Base-by-base conservation (phyloP, 352 stramenopile species). In the Phytophthora agathidicida region DNA sequence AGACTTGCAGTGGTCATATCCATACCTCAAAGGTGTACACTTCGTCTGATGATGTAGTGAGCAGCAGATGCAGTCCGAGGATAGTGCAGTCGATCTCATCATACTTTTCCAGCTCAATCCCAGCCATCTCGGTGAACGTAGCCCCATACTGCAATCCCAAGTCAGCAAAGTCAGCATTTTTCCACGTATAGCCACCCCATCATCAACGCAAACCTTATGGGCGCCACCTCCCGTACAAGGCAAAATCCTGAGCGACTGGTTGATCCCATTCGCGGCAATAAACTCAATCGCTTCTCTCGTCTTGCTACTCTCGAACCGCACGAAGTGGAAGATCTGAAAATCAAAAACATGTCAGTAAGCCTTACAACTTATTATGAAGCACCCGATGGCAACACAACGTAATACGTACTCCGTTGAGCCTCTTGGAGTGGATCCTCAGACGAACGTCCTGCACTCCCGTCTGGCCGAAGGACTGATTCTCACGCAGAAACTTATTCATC, bases 71-170 rank as follows among this genome's bases (percentile, higher is more conserved):
- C 72, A 99, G 96, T 3, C 97, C 97, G 28, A 95, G 75, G 59
- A 99, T 97, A 23, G 98, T 89, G 69, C 94, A 98, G 54, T 98
- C 89, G 64, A 99, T 96, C 77, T 99, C 97, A 24, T 94, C 85
- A 44, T 90, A 90, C 39, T 91, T 94, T 22, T 93, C 77, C 33
- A 96, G 65, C 14, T 93, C 73, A 37, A 96, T 96, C 0, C 77
- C 85, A n/a, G 86, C 85, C 19, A 91, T 71, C n/a, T 91, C 77
- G 13, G 68, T 71, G 55, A 96, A 93, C 6, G 78, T 37, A 31
- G 64, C 54, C 20, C 68, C 87, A 45, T 94, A 96, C 87, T 96
- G 26, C 5, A 26, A 36, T 1, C 5, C 19, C 46, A 13, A 13
- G 44, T 6, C 28, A 51, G 7, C 23, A 56, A 39, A 1, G 17